phyloP scores from a whole-genome alignment of 2,329 filamentous ascomycete genomes.

The Pseudocercospora crystallina region DNA sequence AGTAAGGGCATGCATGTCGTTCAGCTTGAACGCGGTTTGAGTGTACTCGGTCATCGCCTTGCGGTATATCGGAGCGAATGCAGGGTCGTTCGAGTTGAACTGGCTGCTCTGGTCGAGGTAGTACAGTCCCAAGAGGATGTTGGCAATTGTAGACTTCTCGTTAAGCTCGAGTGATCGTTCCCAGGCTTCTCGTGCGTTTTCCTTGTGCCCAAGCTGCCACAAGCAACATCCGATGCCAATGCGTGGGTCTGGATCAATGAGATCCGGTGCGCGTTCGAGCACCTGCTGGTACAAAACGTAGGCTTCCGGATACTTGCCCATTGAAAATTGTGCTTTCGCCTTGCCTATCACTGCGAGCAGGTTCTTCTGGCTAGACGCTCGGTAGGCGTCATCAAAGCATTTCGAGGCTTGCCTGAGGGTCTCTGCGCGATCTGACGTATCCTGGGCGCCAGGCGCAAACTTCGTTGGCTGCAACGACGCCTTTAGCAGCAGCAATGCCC shows the following conservation, averaged over 20 bases:
- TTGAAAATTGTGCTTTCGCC: constrained; percentile 79
- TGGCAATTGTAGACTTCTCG: constrained; percentile 82
- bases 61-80: constrained; percentile 83
- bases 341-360: constrained; percentile 91
- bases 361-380: constrained; percentile 80
- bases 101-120: constrained; percentile 84
- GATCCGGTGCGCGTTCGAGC: constrained; percentile 77
- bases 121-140: constrained; percentile 85
- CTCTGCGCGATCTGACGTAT: constrained; percentile 70
- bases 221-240: constrained; percentile 96
- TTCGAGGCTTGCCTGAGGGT: constrained; percentile 82
- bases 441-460: constrained; percentile 57
- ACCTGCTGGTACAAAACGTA: constrained; percentile 84
- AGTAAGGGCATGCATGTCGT: constrained; percentile 85
- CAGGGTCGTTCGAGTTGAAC: constrained; percentile 76
- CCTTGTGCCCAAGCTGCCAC: constrained; percentile 94
- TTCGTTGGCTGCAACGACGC: constrained; percentile 82
- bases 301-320: constrained; percentile 82
- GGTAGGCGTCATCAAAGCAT: constrained; percentile 90
- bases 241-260: constrained; percentile 89
- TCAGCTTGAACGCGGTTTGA: constrained; percentile 87
- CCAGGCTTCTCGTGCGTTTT: constrained; percentile 89
- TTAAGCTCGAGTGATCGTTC: constrained; percentile 80
- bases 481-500: constrained; percentile 82
- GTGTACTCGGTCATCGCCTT: constrained; percentile 94